phyloP scores from a whole-genome alignment of 257 asterid genomes.

The Solanum rostratum region DNA sequence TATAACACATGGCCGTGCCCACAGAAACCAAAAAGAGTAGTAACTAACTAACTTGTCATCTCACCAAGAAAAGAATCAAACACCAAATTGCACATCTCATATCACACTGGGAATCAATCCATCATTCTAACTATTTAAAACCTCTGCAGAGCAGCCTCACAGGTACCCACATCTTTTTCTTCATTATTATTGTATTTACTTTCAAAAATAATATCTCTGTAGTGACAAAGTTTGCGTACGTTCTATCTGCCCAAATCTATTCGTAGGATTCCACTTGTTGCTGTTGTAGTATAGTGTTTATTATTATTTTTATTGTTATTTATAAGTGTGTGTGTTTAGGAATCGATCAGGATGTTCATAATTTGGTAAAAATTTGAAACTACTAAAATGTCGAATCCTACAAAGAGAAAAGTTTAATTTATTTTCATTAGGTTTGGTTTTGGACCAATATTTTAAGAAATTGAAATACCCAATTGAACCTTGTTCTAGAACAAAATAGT shows the following conservation, averaged over 20 bases:
- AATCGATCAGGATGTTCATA: not conserved
- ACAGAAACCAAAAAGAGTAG: not conserved
- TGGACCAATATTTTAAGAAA: not conserved
- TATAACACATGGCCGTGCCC: not conserved
- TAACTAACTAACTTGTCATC: not conserved
- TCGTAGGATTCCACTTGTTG: no score
- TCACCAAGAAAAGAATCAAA: not conserved
- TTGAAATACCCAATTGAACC: not conserved
- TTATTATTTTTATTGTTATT: not conserved
- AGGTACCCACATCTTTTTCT: not conserved
- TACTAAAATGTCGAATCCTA: not conserved
- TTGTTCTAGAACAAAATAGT: not conserved
- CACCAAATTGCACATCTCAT: not conserved
- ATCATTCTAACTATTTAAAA: not conserved
- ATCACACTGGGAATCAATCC: not conserved
- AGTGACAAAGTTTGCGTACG: no score
- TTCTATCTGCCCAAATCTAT: no score
- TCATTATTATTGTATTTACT: not conserved
- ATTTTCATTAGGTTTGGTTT: not conserved
- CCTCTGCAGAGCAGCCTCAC: not conserved
- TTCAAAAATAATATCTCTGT: no score
- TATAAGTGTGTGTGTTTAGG: not conserved
- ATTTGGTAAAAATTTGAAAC: not conserved
- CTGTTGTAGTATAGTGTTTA: no score
- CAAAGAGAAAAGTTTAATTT: no score